Base-by-base conservation (phyloP, 1,284 basidiomycete species). In the Ustilago tritici region DNA sequence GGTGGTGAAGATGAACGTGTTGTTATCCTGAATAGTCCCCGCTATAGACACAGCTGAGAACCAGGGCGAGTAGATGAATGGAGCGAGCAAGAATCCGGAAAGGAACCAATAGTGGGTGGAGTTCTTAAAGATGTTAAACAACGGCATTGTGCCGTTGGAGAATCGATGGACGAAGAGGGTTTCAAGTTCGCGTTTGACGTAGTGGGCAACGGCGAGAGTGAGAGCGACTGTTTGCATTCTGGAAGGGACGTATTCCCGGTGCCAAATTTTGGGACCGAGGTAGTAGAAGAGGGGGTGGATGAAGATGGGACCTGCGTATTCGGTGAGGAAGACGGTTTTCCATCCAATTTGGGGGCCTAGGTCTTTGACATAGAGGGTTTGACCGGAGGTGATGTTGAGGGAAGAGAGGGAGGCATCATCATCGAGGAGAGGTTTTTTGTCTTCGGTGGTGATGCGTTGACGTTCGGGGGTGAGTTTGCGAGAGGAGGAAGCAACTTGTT, bases 81-180 rank as follows among this genome's bases (percentile, higher is more conserved):
- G 28, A 58, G 76, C 62, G n/a, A 84, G 73, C 56, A 52, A 62
- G 50, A 61, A 64, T 34, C 95, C 95, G 50, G 92, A 91, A 32
- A 96, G 89, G 62, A 95, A 82, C 88, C 94, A 93, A 60, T 65
- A 82, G 47, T 61, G 64, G 38, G 57, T 56, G 41, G 71, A 72
- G 70, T 99, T 99, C 86, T 93, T 93, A 89, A 95, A 93, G 53
- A 99, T 90, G 85, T 95, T 95, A 71, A 87, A 87, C 66, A 93
- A 87, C 1, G 96, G 97, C 92, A 99, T 97, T 0, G 96, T 98
- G 2, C 91, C 92, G 87, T 95, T 92, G 38, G 95, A 97, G 89
- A 99, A 99, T 19, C 93, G 92, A 61, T 79, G 65, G n/a, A 86
- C 89, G 65, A 96, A 98, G 11, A 96, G 79, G 1, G 97, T 96